Percentiles rank a stretch among this genome's conserved stretches.
These are phyloP conservation scores for Sporothrix sp. DNA, from an alignment of 2,329 filamentous ascomycete species.

Conservation along the genomic window DNA sequence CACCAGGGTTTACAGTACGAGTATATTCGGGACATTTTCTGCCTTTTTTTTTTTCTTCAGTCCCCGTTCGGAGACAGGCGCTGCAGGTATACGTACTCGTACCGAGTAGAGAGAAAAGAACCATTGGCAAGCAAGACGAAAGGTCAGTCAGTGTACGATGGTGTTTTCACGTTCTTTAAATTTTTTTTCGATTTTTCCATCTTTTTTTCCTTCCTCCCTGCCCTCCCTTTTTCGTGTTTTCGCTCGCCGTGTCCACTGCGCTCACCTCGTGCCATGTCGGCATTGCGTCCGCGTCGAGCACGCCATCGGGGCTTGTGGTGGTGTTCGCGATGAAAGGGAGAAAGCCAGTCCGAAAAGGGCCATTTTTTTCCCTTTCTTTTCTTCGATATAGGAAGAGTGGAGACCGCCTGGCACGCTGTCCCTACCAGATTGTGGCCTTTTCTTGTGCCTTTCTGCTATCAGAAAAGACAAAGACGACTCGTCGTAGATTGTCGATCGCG, in stretches of 20 bases:
- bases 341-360: not conserved
- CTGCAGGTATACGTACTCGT: too few species aligned
- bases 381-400: not conserved
- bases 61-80: too few species aligned
- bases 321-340: not conserved
- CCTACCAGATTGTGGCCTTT: too few species aligned
- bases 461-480: not conserved
- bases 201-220: not conserved
- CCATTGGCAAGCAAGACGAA: too few species aligned
- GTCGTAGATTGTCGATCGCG: not conserved
- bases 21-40: too few species aligned
- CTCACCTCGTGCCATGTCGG: constrained; percentile 2
- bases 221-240: not conserved
- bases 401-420: too few species aligned
- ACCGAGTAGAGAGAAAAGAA: too few species aligned
- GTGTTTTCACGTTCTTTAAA: too few species aligned
- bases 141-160: too few species aligned
- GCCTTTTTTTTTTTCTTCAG: too few species aligned
- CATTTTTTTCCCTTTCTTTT: not conserved
- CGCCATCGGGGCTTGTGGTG: constrained; percentile 13
- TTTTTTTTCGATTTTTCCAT: too few species aligned
- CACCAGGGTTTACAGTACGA: too few species aligned
- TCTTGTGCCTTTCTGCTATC: not conserved
- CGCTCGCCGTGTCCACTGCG: not conserved
- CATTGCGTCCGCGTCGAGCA: constrained; percentile 11